These are phyloP conservation scores for Coniosporium apollinis DNA, from an alignment of 495 filamentous ascomycete genomes.

Conservation along the genomic window DNA sequence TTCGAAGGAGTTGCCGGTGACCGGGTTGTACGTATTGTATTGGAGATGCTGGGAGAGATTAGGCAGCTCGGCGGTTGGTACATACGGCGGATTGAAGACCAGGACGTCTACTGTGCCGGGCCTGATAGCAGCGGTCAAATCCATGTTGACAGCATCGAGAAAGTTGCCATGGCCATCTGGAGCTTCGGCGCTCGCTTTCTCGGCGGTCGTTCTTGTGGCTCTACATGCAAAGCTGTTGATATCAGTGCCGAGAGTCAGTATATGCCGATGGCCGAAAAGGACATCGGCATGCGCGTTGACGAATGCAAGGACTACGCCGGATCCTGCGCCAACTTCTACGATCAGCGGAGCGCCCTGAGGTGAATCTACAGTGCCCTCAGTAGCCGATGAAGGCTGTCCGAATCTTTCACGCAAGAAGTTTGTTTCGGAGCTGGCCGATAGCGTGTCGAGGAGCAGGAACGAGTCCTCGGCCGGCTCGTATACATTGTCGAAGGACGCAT, in stretches of 20 bases:
- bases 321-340: constrained; percentile 80
- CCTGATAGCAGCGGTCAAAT: constrained; percentile 45
- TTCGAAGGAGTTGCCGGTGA: constrained; percentile 32
- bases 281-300: constrained; percentile 50
- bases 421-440: constrained; percentile 56
- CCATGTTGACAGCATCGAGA: constrained; percentile 44
- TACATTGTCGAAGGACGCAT: constrained; percentile 68
- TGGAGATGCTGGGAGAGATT: constrained; percentile 19
- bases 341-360: constrained; percentile 43
- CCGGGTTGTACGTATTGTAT: constrained; percentile 14
- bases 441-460: constrained; percentile 82
- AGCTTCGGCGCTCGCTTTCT: constrained; percentile 28
- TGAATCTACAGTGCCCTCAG: too few species aligned
- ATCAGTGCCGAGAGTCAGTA: constrained; percentile 62
- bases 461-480: constrained; percentile 95
- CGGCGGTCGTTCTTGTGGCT: constrained; percentile 46
- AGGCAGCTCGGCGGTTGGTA: constrained; percentile 64
- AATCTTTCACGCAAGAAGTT: constrained; percentile 54
- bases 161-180: constrained; percentile 19
- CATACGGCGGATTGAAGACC: constrained; percentile 94
- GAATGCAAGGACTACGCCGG: constrained; percentile 82
- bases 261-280: constrained; percentile 55
- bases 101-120: constrained; percentile 53
- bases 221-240: constrained; percentile 66
- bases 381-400: constrained; percentile 2